A percentile compares a stretch with the other conserved stretches of the same genome.
Evolutionary conservation across 495 filamentous ascomycete species (phyloP).

Genomic region (Penicillium dipodomyicola): DNA sequence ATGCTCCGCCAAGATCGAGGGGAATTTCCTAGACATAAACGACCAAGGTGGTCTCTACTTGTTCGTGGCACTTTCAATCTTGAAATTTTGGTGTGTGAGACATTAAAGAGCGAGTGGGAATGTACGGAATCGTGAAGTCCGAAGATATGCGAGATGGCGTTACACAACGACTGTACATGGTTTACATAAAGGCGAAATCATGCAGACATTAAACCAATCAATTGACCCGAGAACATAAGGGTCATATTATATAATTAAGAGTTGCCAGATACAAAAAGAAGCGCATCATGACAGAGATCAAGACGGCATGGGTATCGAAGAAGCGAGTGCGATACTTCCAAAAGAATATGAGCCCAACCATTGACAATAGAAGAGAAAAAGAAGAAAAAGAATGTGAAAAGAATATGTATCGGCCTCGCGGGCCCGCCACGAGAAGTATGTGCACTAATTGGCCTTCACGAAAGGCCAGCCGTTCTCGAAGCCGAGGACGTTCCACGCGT

Average conservation of each 20-base stretch:
- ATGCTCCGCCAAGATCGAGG: constrained; percentile 22
- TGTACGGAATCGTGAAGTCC: not conserved
- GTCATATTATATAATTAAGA: constrained; percentile 14
- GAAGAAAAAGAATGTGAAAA: constrained; percentile 12
- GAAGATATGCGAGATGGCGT: too few species aligned
- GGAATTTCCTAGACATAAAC: constrained; percentile 24
- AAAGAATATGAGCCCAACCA: constrained; percentile 24
- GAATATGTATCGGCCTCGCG: constrained; percentile 2
- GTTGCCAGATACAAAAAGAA: constrained; percentile 15
- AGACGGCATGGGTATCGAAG: constrained; percentile 28
- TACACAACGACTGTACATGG: not conserved
- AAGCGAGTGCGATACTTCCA: constrained; percentile 21
- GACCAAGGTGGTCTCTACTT: constrained; percentile 4
- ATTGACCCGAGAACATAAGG: not conserved
- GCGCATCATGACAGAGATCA: constrained; percentile 8
- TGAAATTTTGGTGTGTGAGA: constrained; percentile 34
- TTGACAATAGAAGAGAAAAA: constrained; percentile 23
- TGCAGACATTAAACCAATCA: not conserved
- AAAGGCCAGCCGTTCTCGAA: constrained; percentile 61
- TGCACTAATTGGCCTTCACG: constrained; percentile 22
- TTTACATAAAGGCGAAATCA: not conserved
- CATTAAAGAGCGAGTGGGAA: constrained; percentile 12
- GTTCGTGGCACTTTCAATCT: constrained; percentile 21
- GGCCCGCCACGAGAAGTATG: constrained; percentile 10
- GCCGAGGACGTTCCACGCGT: constrained; percentile 62